These are phyloP conservation scores for Metarhizium rileyi DNA, from an alignment of 2,329 filamentous ascomycete species.

Conservation along the genomic window DNA sequence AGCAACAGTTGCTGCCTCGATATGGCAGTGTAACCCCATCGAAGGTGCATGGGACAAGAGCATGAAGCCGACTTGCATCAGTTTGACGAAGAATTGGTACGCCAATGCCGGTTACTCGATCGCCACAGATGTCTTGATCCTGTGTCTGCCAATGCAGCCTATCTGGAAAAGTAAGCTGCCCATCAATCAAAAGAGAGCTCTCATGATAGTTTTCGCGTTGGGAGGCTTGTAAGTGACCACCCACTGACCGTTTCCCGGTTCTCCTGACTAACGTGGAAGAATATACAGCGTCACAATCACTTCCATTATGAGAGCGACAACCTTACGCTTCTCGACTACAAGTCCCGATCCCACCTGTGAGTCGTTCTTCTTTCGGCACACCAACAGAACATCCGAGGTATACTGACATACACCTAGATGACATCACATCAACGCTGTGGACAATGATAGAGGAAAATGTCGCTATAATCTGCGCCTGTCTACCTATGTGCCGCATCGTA, in stretches of 20 bases:
- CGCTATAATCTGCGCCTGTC: constrained; percentile 29
- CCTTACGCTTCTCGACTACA: constrained; percentile 27
- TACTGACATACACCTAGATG: constrained; percentile 12
- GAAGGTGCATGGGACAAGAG: constrained; percentile 34
- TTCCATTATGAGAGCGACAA: constrained; percentile 31
- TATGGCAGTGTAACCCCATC: constrained; percentile 42
- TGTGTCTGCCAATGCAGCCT: constrained; percentile 36
- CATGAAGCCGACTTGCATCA: constrained; percentile 33
- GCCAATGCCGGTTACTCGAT: constrained; percentile 39
- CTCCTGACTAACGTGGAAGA: not conserved
- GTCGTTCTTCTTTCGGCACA: constrained; percentile 4
- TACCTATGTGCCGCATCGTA: constrained; percentile 30
- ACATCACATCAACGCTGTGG: constrained; percentile 28
- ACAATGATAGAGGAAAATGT: constrained; percentile 30
- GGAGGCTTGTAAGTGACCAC: constrained; percentile 29
- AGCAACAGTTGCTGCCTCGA: constrained; percentile 33
- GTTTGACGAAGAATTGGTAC: constrained; percentile 37
- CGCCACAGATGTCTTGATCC: constrained; percentile 34
- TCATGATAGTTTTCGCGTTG: constrained; percentile 32
- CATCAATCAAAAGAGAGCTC: constrained; percentile 27
- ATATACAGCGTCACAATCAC: constrained; percentile 26
- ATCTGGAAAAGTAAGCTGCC: constrained; percentile 35
- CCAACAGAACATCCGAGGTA: not conserved
- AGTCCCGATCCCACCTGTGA: constrained; percentile 27
- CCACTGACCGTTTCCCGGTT: not conserved